Conservation (phyloP, 2,329 filamentous ascomycete genomes). For the Cryphonectria naterciae region DNA sequence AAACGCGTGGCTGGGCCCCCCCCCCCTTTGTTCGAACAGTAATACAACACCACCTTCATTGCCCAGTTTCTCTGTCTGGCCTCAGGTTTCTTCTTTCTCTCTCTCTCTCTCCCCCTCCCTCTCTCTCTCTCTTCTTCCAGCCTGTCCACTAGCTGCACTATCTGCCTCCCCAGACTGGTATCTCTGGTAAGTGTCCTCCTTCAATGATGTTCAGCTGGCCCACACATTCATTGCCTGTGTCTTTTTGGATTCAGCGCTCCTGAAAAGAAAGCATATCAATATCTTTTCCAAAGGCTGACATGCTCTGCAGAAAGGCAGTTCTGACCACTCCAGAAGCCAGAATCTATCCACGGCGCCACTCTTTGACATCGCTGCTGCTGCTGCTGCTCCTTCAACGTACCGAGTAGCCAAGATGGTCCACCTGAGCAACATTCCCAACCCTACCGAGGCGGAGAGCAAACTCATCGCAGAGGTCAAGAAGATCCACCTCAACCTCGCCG, state of each 20-base stretch:
- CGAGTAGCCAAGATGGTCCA: constrained; percentile 53
- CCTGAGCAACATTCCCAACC: constrained; percentile 47
- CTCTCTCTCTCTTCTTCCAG: background rate
- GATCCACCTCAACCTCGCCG: constrained; percentile 52
- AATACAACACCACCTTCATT: background rate
- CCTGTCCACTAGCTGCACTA: background rate
- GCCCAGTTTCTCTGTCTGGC: no score
- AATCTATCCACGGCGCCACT: background rate
- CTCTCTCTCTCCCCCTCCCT: background rate
- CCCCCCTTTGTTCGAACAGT: background rate
- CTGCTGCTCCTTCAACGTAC: background rate
- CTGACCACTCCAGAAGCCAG: background rate
- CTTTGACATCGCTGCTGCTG: background rate
- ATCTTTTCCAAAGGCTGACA: background rate
- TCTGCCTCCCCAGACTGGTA: background rate
- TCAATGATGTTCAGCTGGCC: background rate
- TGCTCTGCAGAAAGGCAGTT: background rate
- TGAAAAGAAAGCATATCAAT: background rate
- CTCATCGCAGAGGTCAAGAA: constrained; percentile 46
- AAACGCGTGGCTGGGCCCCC: background rate
- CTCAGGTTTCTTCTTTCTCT: background rate
- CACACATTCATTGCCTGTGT: background rate
- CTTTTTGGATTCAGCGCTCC: no score
- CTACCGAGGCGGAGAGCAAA: constrained; percentile 35
- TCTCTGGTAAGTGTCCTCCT: background rate